Evolutionary conservation across 192 early-diverging fungal genomes (phyloP).

Genomic region (Mortierella alpina): DNA sequence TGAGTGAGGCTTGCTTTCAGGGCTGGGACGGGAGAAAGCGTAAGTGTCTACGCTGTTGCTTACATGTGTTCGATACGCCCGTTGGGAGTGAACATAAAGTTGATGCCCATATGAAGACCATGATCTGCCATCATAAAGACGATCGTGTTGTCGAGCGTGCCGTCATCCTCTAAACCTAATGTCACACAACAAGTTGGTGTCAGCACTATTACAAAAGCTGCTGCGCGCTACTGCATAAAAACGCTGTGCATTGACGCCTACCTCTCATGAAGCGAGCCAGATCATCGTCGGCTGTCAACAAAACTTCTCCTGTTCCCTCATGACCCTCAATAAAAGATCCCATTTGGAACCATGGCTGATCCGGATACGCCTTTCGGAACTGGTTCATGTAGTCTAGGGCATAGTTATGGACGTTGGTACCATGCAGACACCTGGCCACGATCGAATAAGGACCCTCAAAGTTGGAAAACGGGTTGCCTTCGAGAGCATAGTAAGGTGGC

Average conservation of each 20-base stretch:
- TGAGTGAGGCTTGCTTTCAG: background rate
- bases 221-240: background rate
- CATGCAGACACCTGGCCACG: conserved; percentile 50
- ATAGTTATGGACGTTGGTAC: conserved; percentile 53
- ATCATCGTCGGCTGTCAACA: conserved; percentile 47
- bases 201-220: background rate
- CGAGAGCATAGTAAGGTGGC: conserved; percentile 60
- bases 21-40: background rate
- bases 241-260: background rate
- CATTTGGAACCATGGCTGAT: conserved; percentile 51
- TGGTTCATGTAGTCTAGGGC: conserved; percentile 56
- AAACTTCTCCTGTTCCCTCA: conserved; percentile 55
- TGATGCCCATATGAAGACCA: conserved; percentile 59
- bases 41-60: background rate
- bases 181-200: background rate
- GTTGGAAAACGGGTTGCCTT: conserved; percentile 64
- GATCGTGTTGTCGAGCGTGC: conserved; percentile 53
- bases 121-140: conserved; percentile 57
- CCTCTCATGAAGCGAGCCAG: conserved; percentile 47
- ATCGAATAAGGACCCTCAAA: conserved; percentile 60
- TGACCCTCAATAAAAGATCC: conserved; percentile 56
- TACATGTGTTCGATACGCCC: conserved; percentile 57
- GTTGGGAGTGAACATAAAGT: conserved; percentile 52
- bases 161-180: conserved; percentile 44
- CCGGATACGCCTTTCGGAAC: conserved; percentile 44